Evolutionary conservation across 768 basidiomycete genomes (phyloP).

Genomic region (Leccinellum rugosiceps): DNA sequence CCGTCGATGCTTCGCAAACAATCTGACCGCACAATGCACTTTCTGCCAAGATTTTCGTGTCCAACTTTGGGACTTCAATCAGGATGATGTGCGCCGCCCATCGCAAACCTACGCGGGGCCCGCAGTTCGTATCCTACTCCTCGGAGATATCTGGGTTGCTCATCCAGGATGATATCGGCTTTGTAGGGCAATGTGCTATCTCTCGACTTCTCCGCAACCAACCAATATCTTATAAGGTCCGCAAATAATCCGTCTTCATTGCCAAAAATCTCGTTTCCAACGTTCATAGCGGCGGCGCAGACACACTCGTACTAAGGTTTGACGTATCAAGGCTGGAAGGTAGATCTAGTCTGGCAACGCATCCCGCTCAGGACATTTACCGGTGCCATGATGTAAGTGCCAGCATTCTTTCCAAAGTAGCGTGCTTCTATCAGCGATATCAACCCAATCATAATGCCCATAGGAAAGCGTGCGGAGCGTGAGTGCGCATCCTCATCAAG

Average conservation of each 20-base stretch:
- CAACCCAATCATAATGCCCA: conserved; percentile 14
- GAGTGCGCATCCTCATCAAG: conserved; percentile 62
- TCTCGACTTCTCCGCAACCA: conserved; percentile 66
- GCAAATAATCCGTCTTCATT: conserved; percentile 28
- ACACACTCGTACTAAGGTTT: conserved; percentile 50
- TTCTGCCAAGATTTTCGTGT: conserved; percentile 46
- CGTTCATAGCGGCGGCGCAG: conserved; percentile 50
- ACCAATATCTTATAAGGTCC: conserved; percentile 63
- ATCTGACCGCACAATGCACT: conserved; percentile 10
- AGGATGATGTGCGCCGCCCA: conserved; percentile 48
- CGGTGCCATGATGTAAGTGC: conserved; percentile 31
- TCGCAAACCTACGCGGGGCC: conserved; percentile 46
- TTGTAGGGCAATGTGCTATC: conserved; percentile 66
- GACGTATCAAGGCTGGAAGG: conserved; percentile 42
- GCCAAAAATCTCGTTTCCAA: conserved; percentile 5
- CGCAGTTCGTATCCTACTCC: conserved; percentile 24
- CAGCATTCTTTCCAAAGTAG: background rate
- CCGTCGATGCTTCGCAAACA: conserved; percentile 5
- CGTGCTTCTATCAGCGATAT: conserved; percentile 20
- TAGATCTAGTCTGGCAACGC: conserved; percentile 6
- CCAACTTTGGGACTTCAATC: conserved; percentile 65
- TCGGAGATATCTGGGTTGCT: conserved; percentile 24
- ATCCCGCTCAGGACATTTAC: conserved; percentile 26
- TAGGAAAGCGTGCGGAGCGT: conserved; percentile 67
- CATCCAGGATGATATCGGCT: conserved; percentile 14